Base-by-base conservation (phyloP, 208 protist genomes). In the Acanthamoeba sp. region DNA sequence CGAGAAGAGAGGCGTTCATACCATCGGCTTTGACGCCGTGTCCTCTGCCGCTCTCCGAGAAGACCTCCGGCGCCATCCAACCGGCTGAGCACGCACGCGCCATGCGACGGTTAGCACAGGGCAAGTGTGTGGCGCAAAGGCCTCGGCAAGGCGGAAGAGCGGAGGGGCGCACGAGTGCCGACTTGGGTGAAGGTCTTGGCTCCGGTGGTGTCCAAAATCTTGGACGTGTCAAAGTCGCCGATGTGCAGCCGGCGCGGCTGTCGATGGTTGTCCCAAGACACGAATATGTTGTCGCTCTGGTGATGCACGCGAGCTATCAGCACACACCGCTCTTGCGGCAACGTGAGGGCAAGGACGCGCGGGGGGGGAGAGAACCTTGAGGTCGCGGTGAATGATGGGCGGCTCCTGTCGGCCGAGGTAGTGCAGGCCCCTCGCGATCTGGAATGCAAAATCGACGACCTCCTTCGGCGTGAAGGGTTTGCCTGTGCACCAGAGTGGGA, bases 241-340 rank as follows among this genome's bases (percentile, higher is more conserved):
- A 89, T 89, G 29, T 62, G 42, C 50, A 89, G 50, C 52, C 52
- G 0, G 22, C 52, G 42, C 20, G 80, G 80, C 6, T 62, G 27
- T 62, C 80, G 45, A 24, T 89, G 80, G 27, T 64, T 89, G 80
- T 89, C 80, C 80, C 80, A 89, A 5, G 80, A 66, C 18, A 89
- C 80, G 27, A 89, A 89, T 36, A 89, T 89, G 32, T 89, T 89
- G n/a, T 89, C 80, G 78, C 78, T 87, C 78, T 87, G 18, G 52
- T 7, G 24, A 87, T 59, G 40, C 5, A 84, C 38, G 40, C 4
- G 12, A 42, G n/a, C 22, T 5, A 84, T 24, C 32, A 45, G 6
- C 7, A 22, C 40, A n/a, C n/a, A n/a, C n/a, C n/a, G n/a, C n/a
- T n/a, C n/a, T n/a, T 71, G 32, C 0, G 48, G 55, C 3, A 22